Conservation (phyloP, 805 yeast species). For the Lipomyces sp. region DNA sequence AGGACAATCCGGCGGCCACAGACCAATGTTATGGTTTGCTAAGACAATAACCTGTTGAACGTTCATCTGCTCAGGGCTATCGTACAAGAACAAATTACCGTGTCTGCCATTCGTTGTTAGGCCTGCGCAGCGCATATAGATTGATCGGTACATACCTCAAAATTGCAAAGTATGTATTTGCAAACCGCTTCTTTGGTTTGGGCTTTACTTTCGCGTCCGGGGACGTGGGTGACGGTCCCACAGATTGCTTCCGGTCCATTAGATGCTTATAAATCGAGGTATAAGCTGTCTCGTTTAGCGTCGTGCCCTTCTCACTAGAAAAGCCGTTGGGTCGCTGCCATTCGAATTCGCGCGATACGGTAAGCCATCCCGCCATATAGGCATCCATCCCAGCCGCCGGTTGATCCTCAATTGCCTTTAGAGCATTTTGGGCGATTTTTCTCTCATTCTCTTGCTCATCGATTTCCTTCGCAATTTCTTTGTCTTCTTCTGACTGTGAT, state of each 20-base stretch:
- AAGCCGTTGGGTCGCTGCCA: slow-evolving; percentile 35
- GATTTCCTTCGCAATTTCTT: slow-evolving; percentile 2
- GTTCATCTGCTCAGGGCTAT: slow-evolving; percentile 65
- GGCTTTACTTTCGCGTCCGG: slow-evolving; percentile 47
- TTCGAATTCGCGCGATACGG: slow-evolving; percentile 75
- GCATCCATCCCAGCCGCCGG: slow-evolving; percentile 66
- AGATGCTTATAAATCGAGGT: slow-evolving; percentile 64
- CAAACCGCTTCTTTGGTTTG: slow-evolving; percentile 43
- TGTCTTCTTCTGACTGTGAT: slow-evolving; percentile 31
- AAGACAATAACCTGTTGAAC: slow-evolving; percentile 80
- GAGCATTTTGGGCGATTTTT: slow-evolving; percentile 60
- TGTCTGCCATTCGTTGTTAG: slow-evolving; percentile 58
- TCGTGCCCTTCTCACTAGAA: slow-evolving; percentile 26
- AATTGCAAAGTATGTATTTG: slow-evolving; percentile 44
- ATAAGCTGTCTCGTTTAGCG: slow-evolving; percentile 60
- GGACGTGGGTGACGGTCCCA: slow-evolving; percentile 14
- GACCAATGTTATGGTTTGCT: slow-evolving; percentile 66
- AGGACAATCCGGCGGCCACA: slow-evolving; percentile 80
- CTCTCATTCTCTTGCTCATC: slow-evolving; percentile 43
- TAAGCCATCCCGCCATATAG: slow-evolving; percentile 72
- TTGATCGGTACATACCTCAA: slow-evolving; percentile 43
- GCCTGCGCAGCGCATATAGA: slow-evolving; percentile 38
- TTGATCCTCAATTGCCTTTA: slow-evolving; percentile 57
- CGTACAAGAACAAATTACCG: slow-evolving; percentile 85
- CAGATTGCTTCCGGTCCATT: slow-evolving; percentile 32